Evolutionary conservation across 192 early-diverging fungal species (phyloP).

Genomic region (Dissophora globulifera): DNA sequence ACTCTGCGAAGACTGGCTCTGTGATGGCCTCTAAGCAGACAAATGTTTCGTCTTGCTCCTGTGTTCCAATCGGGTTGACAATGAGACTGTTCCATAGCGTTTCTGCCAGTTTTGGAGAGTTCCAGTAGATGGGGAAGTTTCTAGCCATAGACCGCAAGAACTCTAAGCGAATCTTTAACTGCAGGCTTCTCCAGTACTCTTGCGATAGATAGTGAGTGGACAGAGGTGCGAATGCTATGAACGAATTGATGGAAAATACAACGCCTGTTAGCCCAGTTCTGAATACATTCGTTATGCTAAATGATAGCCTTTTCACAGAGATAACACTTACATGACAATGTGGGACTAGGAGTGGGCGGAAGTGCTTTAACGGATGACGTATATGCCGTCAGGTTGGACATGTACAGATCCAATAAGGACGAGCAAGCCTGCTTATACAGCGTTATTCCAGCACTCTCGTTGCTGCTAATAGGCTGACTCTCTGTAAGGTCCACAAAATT

Average conservation of each 20-base stretch:
- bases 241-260: not conserved
- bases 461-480: constrained; percentile 8
- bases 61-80: constrained; percentile 51
- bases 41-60: constrained; percentile 58
- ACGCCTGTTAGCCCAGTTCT: too few species aligned
- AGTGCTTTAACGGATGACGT: constrained; percentile 18
- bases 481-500: constrained; percentile 3
- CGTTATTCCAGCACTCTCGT: constrained; percentile 6
- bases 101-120: constrained; percentile 50
- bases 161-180: constrained; percentile 39
- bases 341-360: constrained; percentile 34
- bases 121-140: constrained; percentile 44
- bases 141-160: constrained; percentile 51
- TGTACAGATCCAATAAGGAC: constrained; percentile 22
- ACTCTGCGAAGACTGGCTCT: constrained; percentile 47
- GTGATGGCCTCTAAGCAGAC: constrained; percentile 48
- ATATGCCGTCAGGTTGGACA: constrained; percentile 27
- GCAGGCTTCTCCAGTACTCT: constrained; percentile 26
- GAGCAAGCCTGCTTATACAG: constrained; percentile 30
- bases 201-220: constrained; percentile 11
- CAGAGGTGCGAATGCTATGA: constrained; percentile 20
- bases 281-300: too few species aligned
- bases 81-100: constrained; percentile 58
- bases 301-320: too few species aligned
- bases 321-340: constrained; percentile 33